These are phyloP conservation scores for Coemansia sp. DNA, from an alignment of 192 early-diverging fungal genomes.

Conservation along the genomic window DNA sequence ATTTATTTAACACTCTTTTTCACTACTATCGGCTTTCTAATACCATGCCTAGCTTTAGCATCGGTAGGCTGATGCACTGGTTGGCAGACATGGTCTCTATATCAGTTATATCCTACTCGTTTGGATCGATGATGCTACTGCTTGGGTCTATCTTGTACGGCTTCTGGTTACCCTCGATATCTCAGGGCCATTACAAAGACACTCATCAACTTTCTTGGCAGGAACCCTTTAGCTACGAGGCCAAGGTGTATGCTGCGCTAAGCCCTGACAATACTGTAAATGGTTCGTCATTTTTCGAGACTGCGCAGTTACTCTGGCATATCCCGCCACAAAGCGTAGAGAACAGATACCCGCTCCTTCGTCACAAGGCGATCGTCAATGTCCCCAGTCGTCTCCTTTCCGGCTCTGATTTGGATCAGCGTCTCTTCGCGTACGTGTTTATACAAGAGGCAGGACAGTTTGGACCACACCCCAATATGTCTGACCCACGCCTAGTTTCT, in stretches of 20 bases:
- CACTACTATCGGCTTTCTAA: not conserved
- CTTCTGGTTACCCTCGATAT: not conserved
- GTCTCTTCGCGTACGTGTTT: conserved; percentile 20
- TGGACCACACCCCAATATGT: conserved; percentile 14
- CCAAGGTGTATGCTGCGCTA: not conserved
- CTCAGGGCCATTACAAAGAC: not conserved
- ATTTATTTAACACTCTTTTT: no score
- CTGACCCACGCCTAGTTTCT: conserved; percentile 14
- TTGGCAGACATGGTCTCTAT: not conserved
- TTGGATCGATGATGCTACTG: not conserved
- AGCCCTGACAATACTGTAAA: conserved; percentile 1
- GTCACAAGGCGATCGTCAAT: not conserved
- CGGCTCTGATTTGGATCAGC: not conserved
- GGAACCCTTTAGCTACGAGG: conserved; percentile 11
- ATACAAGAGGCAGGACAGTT: not conserved
- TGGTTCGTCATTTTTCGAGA: conserved; percentile 10
- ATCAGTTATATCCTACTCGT: not conserved
- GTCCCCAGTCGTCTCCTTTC: not conserved
- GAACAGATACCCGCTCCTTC: conserved; percentile 17
- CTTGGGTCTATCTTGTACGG: not conserved
- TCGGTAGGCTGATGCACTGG: not conserved
- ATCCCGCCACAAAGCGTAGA: conserved; percentile 7
- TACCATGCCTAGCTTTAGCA: not conserved
- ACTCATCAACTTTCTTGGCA: conserved; percentile 9
- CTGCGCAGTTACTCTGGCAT: not conserved